These are phyloP conservation scores for Auricularia cornea DNA, from an alignment of 768 basidiomycete genomes.

Conservation along the genomic window DNA sequence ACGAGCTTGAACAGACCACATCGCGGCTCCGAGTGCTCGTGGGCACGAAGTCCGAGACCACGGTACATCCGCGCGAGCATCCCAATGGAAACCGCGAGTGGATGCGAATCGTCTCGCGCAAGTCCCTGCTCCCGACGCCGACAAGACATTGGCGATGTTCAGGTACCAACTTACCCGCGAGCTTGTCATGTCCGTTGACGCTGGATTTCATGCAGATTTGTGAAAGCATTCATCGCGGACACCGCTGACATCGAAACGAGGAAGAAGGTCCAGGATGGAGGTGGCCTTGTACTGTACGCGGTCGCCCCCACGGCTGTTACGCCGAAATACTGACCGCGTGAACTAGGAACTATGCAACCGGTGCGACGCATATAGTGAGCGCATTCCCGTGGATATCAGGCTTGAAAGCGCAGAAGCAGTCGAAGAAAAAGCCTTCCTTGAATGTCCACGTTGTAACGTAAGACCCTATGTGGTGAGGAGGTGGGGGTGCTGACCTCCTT, in stretches of 20 bases:
- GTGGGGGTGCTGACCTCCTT: not conserved
- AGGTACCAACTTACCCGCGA: not conserved
- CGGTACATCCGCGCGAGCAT: slow-evolving; percentile 29
- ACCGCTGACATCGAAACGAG: slow-evolving; percentile 81
- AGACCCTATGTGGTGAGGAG: not conserved
- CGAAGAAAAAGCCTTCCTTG: slow-evolving; percentile 42
- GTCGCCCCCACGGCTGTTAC: no score
- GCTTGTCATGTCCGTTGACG: not conserved
- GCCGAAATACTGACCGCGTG: no score
- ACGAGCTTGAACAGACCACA: slow-evolving; percentile 34
- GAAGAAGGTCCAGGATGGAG: slow-evolving; percentile 52
- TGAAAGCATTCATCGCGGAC: slow-evolving; percentile 57
- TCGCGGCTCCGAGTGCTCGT: slow-evolving; percentile 46
- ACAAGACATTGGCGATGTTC: not conserved
- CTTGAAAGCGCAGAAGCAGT: slow-evolving; percentile 58
- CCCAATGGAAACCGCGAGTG: slow-evolving; percentile 42
- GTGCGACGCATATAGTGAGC: slow-evolving; percentile 72
- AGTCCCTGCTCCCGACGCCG: not conserved
- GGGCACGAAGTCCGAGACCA: slow-evolving; percentile 61
- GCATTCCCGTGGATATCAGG: slow-evolving; percentile 41
- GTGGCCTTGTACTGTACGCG: slow-evolving; percentile 55
- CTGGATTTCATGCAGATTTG: slow-evolving; percentile 28
- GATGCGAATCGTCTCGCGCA: slow-evolving; percentile 6
- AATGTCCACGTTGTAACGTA: slow-evolving; percentile 51
- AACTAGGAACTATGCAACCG: slow-evolving; percentile 48